A percentile compares a stretch with the other conserved stretches of the same genome.
Conservation (phyloP, 371 early-diverging fungal genomes). For the Rhizopus microsporus region DNA sequence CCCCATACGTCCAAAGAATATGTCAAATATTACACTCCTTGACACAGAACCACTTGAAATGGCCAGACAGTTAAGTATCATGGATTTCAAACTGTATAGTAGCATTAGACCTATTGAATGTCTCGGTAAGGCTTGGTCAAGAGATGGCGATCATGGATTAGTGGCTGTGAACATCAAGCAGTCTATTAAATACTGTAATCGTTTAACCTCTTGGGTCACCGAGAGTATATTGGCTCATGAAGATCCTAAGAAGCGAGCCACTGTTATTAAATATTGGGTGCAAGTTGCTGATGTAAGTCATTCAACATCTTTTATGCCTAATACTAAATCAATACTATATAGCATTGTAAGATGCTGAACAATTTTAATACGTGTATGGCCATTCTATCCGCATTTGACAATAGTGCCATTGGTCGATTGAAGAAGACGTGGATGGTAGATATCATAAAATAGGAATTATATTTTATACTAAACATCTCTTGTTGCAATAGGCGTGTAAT, state of each 20-base stretch:
- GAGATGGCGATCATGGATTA: conserved; percentile 57
- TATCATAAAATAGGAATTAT: too few species aligned
- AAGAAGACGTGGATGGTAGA: conserved; percentile 80
- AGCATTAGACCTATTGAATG: conserved; percentile 84
- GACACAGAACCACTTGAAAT: conserved; percentile 92
- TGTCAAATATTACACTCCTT: conserved; percentile 63
- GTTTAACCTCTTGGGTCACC: conserved; percentile 78
- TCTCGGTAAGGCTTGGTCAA: conserved; percentile 86
- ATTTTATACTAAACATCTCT: neutral
- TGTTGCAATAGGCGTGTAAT: conserved; percentile 27
- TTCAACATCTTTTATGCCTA: neutral
- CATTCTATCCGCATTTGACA: conserved; percentile 84
- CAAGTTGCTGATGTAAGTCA: conserved; percentile 72
- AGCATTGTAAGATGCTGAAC: conserved; percentile 71
- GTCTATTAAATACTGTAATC: conserved; percentile 69
- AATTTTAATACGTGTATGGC: conserved; percentile 92
- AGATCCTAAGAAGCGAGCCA: conserved; percentile 75
- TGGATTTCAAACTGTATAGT: conserved; percentile 78
- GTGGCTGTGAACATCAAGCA: conserved; percentile 69
- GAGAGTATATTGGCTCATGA: conserved; percentile 71
- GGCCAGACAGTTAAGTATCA: conserved; percentile 89
- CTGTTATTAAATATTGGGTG: conserved; percentile 79
- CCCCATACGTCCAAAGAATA: conserved; percentile 69
- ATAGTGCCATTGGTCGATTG: conserved; percentile 84
- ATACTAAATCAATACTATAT: neutral